phyloP scores from a whole-genome alignment of 805 yeast species.

The Sporopachydermia quercuum region DNA sequence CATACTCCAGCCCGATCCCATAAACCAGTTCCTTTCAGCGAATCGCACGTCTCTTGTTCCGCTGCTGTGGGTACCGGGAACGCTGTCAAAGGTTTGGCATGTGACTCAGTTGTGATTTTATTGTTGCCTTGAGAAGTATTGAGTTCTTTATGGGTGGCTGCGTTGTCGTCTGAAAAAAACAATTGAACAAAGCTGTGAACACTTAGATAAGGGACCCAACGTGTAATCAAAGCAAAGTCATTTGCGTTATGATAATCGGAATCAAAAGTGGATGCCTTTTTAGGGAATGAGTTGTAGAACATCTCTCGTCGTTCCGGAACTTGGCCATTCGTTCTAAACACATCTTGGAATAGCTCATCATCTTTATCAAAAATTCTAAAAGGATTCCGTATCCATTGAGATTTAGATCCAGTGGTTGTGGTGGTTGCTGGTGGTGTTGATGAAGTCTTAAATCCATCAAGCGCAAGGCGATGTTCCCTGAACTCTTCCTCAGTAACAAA shows the following conservation, averaged over 20 bases:
- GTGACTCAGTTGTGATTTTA: slow-evolving; percentile 1
- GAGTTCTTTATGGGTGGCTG: background rate
- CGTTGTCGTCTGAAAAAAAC: slow-evolving; percentile 6
- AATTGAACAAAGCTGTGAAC: slow-evolving; percentile 17
- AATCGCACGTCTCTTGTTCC: slow-evolving; percentile 48
- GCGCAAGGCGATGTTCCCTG: background rate
- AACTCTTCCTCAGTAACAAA: background rate
- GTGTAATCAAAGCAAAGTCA: slow-evolving; percentile 15
- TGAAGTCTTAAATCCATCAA: background rate
- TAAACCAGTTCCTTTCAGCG: slow-evolving; percentile 49
- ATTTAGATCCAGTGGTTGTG: background rate
- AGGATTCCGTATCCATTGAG: background rate
- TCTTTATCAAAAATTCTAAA: slow-evolving; percentile 11
- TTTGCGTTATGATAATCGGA: slow-evolving; percentile 18
- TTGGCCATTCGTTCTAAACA: slow-evolving; percentile 16
- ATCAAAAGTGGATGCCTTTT: slow-evolving; percentile 19
- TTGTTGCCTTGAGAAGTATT: background rate
- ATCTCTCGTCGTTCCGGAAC: slow-evolving; percentile 16
- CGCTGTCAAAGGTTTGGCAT: slow-evolving; percentile 13
- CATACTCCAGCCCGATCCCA: slow-evolving; percentile 84
- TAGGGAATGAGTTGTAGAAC: slow-evolving; percentile 20
- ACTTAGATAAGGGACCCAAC: slow-evolving; percentile 20
- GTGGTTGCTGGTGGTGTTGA: background rate
- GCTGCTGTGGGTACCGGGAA: slow-evolving; percentile 40
- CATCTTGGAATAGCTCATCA: slow-evolving; percentile 14